Conservation (phyloP, 352 stramenopile genomes). For the Globisporangium middletonii region DNA sequence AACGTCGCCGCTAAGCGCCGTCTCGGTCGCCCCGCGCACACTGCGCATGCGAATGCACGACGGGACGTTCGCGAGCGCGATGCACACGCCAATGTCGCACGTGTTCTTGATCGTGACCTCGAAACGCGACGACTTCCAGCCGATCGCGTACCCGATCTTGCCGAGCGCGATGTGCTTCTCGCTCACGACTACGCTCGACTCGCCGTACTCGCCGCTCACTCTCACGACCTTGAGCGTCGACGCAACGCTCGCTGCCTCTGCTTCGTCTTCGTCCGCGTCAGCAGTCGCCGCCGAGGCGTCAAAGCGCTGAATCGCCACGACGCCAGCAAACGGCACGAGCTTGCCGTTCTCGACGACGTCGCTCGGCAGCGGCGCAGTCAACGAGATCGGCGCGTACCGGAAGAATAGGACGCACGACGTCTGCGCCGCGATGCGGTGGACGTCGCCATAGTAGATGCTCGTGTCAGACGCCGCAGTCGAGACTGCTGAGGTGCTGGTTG, state of each 20-base stretch:
- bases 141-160: constrained; percentile 79
- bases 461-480: constrained; percentile 6
- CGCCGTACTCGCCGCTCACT: constrained; percentile 53
- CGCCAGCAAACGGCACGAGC: constrained; percentile 47
- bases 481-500: neutral
- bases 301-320: constrained; percentile 76
- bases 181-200: constrained; percentile 47
- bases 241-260: constrained; percentile 18
- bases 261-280: constrained; percentile 3
- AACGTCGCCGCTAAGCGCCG: constrained; percentile 19
- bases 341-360: constrained; percentile 63
- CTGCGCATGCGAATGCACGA: constrained; percentile 43
- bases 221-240: constrained; percentile 67
- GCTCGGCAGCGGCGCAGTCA: constrained; percentile 32
- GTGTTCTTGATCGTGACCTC: constrained; percentile 59
- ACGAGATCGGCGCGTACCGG: constrained; percentile 64
- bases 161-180: constrained; percentile 56
- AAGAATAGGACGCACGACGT: constrained; percentile 48
- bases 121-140: constrained; percentile 69
- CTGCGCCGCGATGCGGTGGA: constrained; percentile 39
- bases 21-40: constrained; percentile 24
- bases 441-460: constrained; percentile 46
- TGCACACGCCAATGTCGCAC: constrained; percentile 54
- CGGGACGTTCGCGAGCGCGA: constrained; percentile 54
- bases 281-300: constrained; percentile 8